phyloP scores from a whole-genome alignment of 2,329 filamentous ascomycete genomes.

The Claviceps citrina region DNA sequence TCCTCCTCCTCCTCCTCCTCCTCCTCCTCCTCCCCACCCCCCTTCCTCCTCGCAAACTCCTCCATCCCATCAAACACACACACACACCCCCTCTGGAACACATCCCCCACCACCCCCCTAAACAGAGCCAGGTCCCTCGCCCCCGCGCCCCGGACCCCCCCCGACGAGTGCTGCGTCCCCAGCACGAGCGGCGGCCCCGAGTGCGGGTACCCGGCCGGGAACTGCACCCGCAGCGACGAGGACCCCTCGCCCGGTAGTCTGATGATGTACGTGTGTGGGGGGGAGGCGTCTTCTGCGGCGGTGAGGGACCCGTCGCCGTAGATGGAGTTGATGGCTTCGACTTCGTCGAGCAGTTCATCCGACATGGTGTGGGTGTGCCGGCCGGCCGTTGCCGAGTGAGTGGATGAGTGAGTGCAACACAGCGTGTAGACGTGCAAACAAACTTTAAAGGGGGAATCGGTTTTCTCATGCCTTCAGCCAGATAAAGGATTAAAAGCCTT shows the following conservation, averaged over 20 bases:
- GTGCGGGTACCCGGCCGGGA: slow-evolving; percentile 62
- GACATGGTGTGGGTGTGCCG: slow-evolving; percentile 31
- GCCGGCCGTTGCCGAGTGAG: too few relatives aligned
- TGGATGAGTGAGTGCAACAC: not conserved
- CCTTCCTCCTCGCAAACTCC: slow-evolving; percentile 38
- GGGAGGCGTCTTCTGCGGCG: slow-evolving; percentile 20
- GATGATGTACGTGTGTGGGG: slow-evolving; percentile 41
- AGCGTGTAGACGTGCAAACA: not conserved
- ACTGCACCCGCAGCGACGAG: slow-evolving; percentile 47
- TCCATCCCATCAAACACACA: slow-evolving; percentile 89
- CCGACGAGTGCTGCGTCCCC: slow-evolving; percentile 68
- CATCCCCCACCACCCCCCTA: slow-evolving; percentile 46
- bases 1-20: not conserved
- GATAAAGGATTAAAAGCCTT: too few relatives aligned
- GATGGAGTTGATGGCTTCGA: slow-evolving; percentile 73
- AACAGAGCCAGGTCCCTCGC: slow-evolving; percentile 55
- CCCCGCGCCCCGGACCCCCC: slow-evolving; percentile 56
- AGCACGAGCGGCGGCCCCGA: slow-evolving; percentile 55
- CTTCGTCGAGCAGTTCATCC: slow-evolving; percentile 52
- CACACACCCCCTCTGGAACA: slow-evolving; percentile 59
- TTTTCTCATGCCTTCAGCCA: too few relatives aligned
- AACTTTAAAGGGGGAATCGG: too few relatives aligned
- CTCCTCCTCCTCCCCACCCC: slow-evolving; percentile 15
- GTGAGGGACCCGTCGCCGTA: slow-evolving; percentile 54
- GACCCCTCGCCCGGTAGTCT: slow-evolving; percentile 45